Base-by-base conservation (phyloP, 1,284 basidiomycete species). In the Irpex sp. region DNA sequence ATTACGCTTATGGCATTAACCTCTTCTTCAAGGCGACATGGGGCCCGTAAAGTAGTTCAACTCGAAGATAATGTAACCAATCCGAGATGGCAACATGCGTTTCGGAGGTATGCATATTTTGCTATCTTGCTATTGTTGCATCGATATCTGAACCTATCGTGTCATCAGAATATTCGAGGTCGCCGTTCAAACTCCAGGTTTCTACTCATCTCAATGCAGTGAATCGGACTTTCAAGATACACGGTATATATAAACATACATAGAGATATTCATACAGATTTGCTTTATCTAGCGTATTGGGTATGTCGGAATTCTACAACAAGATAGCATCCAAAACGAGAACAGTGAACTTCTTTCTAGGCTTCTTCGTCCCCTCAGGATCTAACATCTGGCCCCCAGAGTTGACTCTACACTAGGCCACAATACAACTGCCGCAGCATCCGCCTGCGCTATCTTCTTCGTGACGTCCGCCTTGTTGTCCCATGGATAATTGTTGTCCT, bases 401-500 rank as follows among this genome's bases (percentile, higher is more conserved):
- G 40, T 44, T 44, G 3, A 52, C 8, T 21, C 3, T 19, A 34
- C 7, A 7, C 26, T 66, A 74, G 55, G 63, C 81, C 54, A 93
- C 81, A 60, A 93, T 85, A 71, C 91, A 93, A 61, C 87, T 84
- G 26, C 80, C 79, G 72, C 92, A 93, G 81, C 92, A 93, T 26
- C 89, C 87, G 55, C 79, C 76, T 59, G 80, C 75, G 51, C 85
- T 83, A 62, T 88, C 84, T 65, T 81, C 79, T 52, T 75, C 77
- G 54, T 78, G 75, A 62, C 77, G 82, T 69, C 83, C 85, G 13
- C 78, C 75, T 13, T 82, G 81, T 34, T 81, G 74, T 11, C 75
- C 77, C 55, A 77, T 79, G 21, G 80, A 78, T 54, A 76, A 52
- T 48, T 81, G 71, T 59, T 82, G 77, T 15, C 70, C 73, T 9